Conservation (phyloP, 768 basidiomycete genomes). For the Termitomyces sp. region DNA sequence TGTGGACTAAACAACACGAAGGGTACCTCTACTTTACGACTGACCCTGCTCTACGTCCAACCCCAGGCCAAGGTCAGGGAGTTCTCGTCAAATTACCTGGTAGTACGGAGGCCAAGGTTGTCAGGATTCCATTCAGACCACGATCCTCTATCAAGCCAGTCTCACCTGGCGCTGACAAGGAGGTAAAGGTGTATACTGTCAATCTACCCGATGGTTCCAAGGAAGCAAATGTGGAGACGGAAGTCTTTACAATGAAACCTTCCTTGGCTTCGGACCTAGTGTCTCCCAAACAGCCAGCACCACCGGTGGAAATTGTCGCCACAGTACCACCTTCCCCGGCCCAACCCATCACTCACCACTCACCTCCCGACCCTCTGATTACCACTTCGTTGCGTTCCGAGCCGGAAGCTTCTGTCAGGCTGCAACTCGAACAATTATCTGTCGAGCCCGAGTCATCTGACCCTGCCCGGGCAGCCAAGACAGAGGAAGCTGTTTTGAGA, state of each 20-base stretch:
- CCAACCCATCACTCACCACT: not conserved
- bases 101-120: slow-evolving; percentile 36
- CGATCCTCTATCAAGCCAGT: slow-evolving; percentile 20
- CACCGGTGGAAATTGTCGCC: slow-evolving; percentile 13
- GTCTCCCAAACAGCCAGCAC: slow-evolving; percentile 22
- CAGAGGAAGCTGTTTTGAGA: slow-evolving; percentile 49
- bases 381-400: slow-evolving; percentile 21
- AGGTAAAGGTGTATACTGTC: slow-evolving; percentile 49
- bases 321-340: slow-evolving; percentile 3
- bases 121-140: slow-evolving; percentile 34
- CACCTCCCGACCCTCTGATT: slow-evolving; percentile 22
- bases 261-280: slow-evolving; percentile 38
- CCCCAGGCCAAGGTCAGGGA: slow-evolving; percentile 51
- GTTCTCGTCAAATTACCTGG: slow-evolving; percentile 69
- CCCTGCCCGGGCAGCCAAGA: slow-evolving; percentile 36
- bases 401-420: slow-evolving; percentile 31
- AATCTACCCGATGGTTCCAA: slow-evolving; percentile 48
- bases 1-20: slow-evolving; percentile 85
- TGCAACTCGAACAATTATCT: slow-evolving; percentile 41
- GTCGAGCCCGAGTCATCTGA: slow-evolving; percentile 33
- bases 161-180: slow-evolving; percentile 24
- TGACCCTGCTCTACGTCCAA: slow-evolving; percentile 57
- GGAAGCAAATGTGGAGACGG: slow-evolving; percentile 36
- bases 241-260: slow-evolving; percentile 57
- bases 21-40: slow-evolving; percentile 57